phyloP scores from a whole-genome alignment of 2,329 filamentous ascomycete genomes.

The Neophaeococcomyces aloes region DNA sequence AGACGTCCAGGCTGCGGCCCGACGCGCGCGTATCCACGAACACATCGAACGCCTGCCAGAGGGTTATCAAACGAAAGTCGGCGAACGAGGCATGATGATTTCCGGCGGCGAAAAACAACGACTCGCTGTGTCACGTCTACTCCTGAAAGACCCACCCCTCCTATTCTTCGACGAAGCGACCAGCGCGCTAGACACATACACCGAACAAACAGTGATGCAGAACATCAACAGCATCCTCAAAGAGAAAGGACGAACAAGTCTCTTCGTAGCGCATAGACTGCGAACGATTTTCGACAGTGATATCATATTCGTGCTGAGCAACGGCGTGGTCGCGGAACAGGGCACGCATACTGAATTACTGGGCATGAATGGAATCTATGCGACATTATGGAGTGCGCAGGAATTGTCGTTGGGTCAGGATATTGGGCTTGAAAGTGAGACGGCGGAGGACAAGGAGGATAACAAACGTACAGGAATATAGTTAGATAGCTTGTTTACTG shows the following conservation, averaged over 20 bases:
- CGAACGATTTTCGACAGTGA: constrained; percentile 91
- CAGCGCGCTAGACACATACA: constrained; percentile 75
- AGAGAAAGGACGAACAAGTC: constrained; percentile 79
- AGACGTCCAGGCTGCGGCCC: constrained; percentile 64
- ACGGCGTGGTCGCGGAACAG: constrained; percentile 74
- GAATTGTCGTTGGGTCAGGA: constrained; percentile 44
- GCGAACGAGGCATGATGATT: constrained; percentile 73
- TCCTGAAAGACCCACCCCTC: constrained; percentile 75
- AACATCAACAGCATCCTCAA: constrained; percentile 90
- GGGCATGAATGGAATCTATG: constrained; percentile 67
- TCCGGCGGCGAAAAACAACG: constrained; percentile 86
- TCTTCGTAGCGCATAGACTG: constrained; percentile 87
- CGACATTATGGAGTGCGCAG: constrained; percentile 70
- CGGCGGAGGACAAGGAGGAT: constrained; percentile 24
- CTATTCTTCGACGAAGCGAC: constrained; percentile 86
- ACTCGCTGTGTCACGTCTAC: constrained; percentile 73
- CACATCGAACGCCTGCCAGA: constrained; percentile 69
- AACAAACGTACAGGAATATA: too few relatives aligned
- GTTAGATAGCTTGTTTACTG: too few relatives aligned
- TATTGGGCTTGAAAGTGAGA: constrained; percentile 31
- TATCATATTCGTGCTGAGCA: constrained; percentile 79
- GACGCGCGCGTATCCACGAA: constrained; percentile 73
- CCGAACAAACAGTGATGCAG: constrained; percentile 74
- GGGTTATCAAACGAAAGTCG: constrained; percentile 76
- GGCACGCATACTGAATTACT: constrained; percentile 81